Conservation (phyloP, 2,329 filamentous ascomycete species). For the Exophiala dermatitidis region DNA sequence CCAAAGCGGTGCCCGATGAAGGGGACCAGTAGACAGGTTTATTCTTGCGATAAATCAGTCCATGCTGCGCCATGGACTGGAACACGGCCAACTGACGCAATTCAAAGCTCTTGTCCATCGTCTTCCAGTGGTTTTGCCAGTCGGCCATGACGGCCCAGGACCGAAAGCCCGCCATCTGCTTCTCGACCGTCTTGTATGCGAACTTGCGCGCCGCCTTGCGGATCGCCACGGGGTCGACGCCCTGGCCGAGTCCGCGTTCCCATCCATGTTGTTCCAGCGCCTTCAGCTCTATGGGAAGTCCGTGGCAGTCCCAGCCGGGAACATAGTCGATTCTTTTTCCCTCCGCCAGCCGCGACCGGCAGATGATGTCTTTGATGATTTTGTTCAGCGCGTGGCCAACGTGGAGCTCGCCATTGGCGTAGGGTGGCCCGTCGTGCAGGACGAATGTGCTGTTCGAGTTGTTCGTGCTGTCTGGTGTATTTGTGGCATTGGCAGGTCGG, state of each 20-base stretch:
- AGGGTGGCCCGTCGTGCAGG: constrained; percentile 92
- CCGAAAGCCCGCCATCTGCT: constrained; percentile 54
- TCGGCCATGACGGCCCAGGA: constrained; percentile 59
- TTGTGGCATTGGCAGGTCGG: constrained; percentile 35
- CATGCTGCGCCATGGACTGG: constrained; percentile 54
- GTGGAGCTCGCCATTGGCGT: constrained; percentile 87
- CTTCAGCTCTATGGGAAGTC: constrained; percentile 93
- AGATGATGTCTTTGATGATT: constrained; percentile 88
- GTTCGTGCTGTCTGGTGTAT: too few relatives aligned
- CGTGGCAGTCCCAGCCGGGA: constrained; percentile 97
- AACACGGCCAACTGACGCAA: constrained; percentile 55
- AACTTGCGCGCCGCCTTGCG: constrained; percentile 49
- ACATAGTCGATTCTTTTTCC: constrained; percentile 72
- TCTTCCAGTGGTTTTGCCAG: constrained; percentile 56
- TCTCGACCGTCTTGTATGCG: constrained; percentile 49
- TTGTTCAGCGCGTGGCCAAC: constrained; percentile 96
- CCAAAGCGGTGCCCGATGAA: constrained; percentile 56
- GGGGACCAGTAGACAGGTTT: constrained; percentile 62
- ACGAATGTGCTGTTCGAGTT: constrained; percentile 53
- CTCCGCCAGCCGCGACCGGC: constrained; percentile 70
- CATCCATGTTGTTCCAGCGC: constrained; percentile 58
- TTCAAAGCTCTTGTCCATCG: constrained; percentile 57
- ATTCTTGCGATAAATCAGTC: constrained; percentile 54
- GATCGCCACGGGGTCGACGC: constrained; percentile 43
- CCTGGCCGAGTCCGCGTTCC: constrained; percentile 38